Evolutionary conservation across 1,284 basidiomycete genomes (phyloP), one percentile per base, ranked within the genome.

Genomic region (Cryptococcus sp.): DNA sequence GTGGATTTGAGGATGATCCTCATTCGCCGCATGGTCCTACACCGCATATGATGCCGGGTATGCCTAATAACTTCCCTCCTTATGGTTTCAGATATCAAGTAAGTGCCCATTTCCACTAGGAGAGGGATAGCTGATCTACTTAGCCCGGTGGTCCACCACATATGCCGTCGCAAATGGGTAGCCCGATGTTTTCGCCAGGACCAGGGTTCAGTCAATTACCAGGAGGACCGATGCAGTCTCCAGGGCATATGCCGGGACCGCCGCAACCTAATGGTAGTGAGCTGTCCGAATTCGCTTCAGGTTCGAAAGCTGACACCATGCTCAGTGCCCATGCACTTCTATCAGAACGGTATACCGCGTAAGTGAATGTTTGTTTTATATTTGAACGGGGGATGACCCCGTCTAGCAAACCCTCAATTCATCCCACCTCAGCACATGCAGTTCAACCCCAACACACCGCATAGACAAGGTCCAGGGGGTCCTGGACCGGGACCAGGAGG

Each of bases 361-460:
- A 54, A 55, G 64, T 63, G 32, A 7, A 15, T 1, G 4, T 13
- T 4, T 43, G 32, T 15, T 13, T 32, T 45, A 32, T 15, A 35
- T 50, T 2, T 23, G 6, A 23, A 13, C 15, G 13, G 23, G 13
- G 10, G 31, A 61, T 61, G 61, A 62, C 58, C 41, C 53, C 33
- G 55, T 45, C 14, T 55, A 60, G 61, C 66, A 49, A 67, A 67
- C 56, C 59, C 66, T 6, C 68, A 68, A 51, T 72, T 70, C 62
- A 52, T 72, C n/a, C 67, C 66, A 14, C 65, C 65, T 41, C 69
- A 68, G 50, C 66, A 71, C 56, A 66, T 74, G 64, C 71, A 67
- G 45, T 69, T 63, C 61, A 61, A 66, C 52, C 66, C 64, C 8
- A 59, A 62, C 41, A 57, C 55, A 7, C 61, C 61, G 15, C 62